Percentiles rank a stretch among this genome's conserved stretches.
Evolutionary conservation across 208 protist species (phyloP).

Genomic region (Strigomonas culicis): DNA sequence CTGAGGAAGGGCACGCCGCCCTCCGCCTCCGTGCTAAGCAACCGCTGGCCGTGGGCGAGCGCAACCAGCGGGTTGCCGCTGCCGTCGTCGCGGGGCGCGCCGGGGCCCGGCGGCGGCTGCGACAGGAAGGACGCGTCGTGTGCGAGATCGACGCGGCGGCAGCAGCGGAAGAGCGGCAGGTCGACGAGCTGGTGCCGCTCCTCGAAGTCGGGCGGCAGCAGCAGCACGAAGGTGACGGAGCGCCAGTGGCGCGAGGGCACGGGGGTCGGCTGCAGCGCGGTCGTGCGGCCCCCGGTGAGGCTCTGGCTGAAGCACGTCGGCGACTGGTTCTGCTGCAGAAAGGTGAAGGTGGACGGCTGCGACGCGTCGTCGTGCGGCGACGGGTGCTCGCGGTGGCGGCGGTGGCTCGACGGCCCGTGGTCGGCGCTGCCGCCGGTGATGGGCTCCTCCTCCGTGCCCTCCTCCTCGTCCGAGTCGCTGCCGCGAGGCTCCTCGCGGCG

Average conservation of each 20-base stretch:
- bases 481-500: slow-evolving; percentile 1
- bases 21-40: too few species aligned
- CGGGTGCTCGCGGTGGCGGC: not conserved
- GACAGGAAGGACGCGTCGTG: slow-evolving; percentile 10
- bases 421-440: slow-evolving; percentile 6
- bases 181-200: slow-evolving; percentile 18
- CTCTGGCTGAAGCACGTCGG: too few species aligned
- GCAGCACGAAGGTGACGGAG: slow-evolving; percentile 50
- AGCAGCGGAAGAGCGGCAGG: slow-evolving; percentile 63
- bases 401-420: not conserved
- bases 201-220: slow-evolving; percentile 29
- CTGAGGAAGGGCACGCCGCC: too few species aligned
- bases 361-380: too few species aligned
- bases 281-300: not conserved
- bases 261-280: not conserved
- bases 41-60: too few species aligned
- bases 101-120: too few species aligned
- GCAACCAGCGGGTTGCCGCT: too few species aligned
- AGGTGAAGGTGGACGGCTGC: too few species aligned
- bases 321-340: too few species aligned
- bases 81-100: too few species aligned
- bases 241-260: slow-evolving; percentile 30
- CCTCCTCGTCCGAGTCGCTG: slow-evolving; percentile 5
- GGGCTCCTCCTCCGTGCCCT: not conserved
- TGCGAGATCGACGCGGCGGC: slow-evolving; percentile 21